Evolutionary conservation across 805 yeast genomes (phyloP).

Genomic region (Schwanniomyces polymorphus): DNA sequence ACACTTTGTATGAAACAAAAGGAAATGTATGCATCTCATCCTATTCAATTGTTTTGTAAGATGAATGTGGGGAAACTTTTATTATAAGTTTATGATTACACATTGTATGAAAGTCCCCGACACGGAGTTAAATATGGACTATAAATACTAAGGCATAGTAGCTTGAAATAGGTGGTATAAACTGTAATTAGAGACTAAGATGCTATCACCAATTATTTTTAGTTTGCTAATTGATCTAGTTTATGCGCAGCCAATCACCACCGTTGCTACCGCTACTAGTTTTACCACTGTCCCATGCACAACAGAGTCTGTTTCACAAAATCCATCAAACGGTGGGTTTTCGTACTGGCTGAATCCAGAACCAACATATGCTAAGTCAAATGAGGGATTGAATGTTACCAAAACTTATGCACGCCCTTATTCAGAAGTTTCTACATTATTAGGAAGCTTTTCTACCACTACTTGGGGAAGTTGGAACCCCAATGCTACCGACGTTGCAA

Average conservation of each 20-base stretch:
- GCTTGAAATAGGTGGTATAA: too few relatives aligned
- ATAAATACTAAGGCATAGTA: too few relatives aligned
- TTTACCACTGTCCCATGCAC: background rate
- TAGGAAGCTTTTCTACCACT: constrained; percentile 10
- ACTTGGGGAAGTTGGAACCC: constrained; percentile 19
- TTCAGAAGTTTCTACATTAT: constrained; percentile 1
- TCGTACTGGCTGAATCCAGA: constrained; percentile 1
- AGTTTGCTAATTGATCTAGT: background rate
- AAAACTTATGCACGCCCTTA: constrained; percentile 7
- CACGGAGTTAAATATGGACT: too few relatives aligned
- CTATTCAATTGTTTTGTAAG: too few relatives aligned
- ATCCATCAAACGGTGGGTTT: background rate
- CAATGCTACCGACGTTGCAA: constrained; percentile 6
- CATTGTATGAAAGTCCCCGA: too few relatives aligned
- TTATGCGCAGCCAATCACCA: background rate
- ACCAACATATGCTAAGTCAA: constrained; percentile 4
- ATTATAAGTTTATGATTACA: too few relatives aligned
- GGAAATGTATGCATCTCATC: too few relatives aligned
- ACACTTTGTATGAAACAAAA: too few relatives aligned
- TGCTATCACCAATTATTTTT: background rate
- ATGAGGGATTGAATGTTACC: constrained; percentile 1
- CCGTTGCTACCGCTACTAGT: too few relatives aligned
- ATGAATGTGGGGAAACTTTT: too few relatives aligned
- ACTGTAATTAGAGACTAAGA: background rate
- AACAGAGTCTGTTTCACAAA: background rate